Percentiles rank a stretch among this genome's conserved stretches.
phyloP scores from a whole-genome alignment of 257 asterid genomes.

The Solanum lycopersicoides region DNA sequence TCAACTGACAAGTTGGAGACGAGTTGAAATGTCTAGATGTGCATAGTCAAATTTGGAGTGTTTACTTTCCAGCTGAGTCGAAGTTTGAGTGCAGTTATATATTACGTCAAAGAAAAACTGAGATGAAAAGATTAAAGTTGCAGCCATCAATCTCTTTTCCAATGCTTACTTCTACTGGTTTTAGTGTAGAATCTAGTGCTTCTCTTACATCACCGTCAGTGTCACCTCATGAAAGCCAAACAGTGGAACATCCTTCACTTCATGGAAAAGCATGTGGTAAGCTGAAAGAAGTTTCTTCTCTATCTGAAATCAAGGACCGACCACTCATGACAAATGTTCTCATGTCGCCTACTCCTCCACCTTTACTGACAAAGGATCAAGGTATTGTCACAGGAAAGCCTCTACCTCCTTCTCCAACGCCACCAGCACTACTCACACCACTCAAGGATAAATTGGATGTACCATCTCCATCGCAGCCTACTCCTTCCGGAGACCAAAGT shows the following conservation, averaged over 20 bases:
- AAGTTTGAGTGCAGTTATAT: not conserved
- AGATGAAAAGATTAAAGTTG: not conserved
- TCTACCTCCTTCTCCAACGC: constrained; percentile 7
- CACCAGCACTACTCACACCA: constrained; percentile 17
- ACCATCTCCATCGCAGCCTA: constrained; percentile 1
- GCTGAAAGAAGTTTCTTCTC: constrained; percentile 8
- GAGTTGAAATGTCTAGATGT: not conserved
- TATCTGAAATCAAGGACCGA: constrained; percentile 12
- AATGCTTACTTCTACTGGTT: constrained; percentile 2
- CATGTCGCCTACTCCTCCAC: constrained; percentile 8
- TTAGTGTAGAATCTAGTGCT: not conserved
- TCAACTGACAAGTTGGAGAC: not conserved
- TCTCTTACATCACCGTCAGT: constrained; percentile 19
- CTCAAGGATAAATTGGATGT: constrained; percentile 20
- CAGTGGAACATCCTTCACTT: constrained; percentile 5
- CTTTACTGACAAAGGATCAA: constrained; percentile 25
- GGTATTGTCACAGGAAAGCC: constrained; percentile 5
- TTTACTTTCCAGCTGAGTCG: no score
- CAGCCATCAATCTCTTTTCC: constrained; percentile 5
- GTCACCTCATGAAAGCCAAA: constrained; percentile 19
- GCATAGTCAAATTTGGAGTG: not conserved
- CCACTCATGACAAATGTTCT: constrained; percentile 14
- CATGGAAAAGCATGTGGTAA: constrained; percentile 9
- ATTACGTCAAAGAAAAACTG: not conserved
- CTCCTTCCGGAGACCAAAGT: constrained; percentile 1